A percentile compares a stretch with the other conserved stretches of the same genome.
Conservation (phyloP, 2,329 filamentous ascomycete species). For the Neonectria magnoliae region DNA sequence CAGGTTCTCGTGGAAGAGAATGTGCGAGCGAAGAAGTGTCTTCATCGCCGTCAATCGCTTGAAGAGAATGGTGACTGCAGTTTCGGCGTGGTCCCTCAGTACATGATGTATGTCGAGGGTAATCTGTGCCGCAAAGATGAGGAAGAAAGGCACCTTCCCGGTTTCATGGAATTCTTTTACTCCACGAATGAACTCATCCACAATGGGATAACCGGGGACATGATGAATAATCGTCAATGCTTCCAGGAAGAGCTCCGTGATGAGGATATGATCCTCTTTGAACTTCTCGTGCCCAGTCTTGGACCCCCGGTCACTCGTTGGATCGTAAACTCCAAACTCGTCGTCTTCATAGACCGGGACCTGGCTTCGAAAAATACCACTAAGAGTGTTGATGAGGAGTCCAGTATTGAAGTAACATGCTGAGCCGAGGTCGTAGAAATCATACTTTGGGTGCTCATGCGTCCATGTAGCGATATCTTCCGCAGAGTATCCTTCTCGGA, state of each 20-base stretch:
- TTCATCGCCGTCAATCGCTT: conserved; percentile 26
- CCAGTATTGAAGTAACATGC: conserved; percentile 37
- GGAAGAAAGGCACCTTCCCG: conserved; percentile 45
- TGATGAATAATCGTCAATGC: conserved; percentile 36
- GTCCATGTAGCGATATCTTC: conserved; percentile 50
- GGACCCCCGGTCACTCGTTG: conserved; percentile 31
- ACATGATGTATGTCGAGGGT: conserved; percentile 54
- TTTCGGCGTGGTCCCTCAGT: conserved; percentile 33
- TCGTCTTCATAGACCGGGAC: conserved; percentile 46
- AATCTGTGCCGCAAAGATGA: conserved; percentile 53
- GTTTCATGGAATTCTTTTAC: conserved; percentile 47
- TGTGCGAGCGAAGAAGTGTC: conserved; percentile 36
- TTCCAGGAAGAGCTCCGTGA: conserved; percentile 49
- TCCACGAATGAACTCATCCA: conserved; percentile 48
- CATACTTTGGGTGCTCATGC: neutral
- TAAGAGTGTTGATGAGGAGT: conserved; percentile 14
- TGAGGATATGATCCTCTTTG: conserved; percentile 47
- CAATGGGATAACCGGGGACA: conserved; percentile 39
- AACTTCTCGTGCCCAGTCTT: conserved; percentile 46
- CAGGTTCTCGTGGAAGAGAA: conserved; percentile 46
- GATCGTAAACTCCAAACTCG: conserved; percentile 40
- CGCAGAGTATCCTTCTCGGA: conserved; percentile 36
- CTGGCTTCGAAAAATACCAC: neutral
- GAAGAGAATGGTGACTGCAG: conserved; percentile 29
- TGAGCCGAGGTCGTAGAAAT: conserved; percentile 35